Conservation (phyloP, 2,329 filamentous ascomycete genomes). For the Emergomyces africanus region DNA sequence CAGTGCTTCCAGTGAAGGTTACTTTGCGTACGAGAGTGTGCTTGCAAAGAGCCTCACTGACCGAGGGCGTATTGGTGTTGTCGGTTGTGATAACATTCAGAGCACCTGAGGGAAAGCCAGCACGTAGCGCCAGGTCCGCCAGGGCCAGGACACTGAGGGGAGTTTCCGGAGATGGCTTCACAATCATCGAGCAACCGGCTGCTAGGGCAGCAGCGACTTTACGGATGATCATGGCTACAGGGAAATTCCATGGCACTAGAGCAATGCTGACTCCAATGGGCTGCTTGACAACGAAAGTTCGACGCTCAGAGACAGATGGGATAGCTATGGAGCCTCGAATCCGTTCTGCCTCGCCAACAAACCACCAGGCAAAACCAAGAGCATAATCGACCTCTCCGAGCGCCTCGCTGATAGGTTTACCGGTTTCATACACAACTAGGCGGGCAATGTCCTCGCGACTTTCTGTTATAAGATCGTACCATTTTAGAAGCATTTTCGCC, state of each 20-base stretch:
- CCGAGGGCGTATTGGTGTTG: constrained; percentile 48
- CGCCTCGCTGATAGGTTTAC: not conserved
- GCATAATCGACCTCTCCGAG: not conserved
- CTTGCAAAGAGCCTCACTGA: constrained; percentile 9
- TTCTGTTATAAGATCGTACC: not conserved
- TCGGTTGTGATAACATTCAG: constrained; percentile 64
- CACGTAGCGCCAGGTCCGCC: constrained; percentile 9
- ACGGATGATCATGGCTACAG: constrained; percentile 4
- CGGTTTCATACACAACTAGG: not conserved
- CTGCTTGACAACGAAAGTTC: not conserved
- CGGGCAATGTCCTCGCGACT: not conserved
- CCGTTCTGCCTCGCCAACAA: not conserved
- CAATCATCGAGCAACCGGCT: constrained; percentile 12
- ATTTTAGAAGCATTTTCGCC: not conserved
- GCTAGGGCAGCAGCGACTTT: constrained; percentile 19
- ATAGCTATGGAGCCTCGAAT: not conserved
- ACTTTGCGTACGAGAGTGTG: constrained; percentile 59
- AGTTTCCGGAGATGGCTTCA: constrained; percentile 61
- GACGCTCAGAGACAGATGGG: not conserved
- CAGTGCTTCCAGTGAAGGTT: constrained; percentile 35
- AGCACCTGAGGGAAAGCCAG: constrained; percentile 31
- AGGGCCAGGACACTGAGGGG: constrained; percentile 65
- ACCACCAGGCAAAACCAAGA: not conserved
- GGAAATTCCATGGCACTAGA: not conserved
- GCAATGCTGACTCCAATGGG: not conserved